These are phyloP conservation scores for Diaporthe citriasiana DNA, from an alignment of 2,329 filamentous ascomycete species.

Conservation along the genomic window DNA sequence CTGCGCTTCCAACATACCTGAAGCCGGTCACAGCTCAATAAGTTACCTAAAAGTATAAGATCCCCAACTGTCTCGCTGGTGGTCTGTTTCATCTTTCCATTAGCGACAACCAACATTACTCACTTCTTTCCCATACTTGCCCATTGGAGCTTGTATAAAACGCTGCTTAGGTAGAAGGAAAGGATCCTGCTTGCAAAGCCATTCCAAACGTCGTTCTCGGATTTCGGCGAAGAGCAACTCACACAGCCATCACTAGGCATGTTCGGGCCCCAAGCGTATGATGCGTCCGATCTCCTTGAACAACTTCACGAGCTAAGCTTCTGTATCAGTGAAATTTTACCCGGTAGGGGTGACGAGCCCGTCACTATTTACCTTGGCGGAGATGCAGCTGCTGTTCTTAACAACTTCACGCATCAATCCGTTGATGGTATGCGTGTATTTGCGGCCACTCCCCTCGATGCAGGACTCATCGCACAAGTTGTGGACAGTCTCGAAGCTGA, in stretches of 20 bases:
- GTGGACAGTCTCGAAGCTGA: not conserved
- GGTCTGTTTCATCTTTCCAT: not conserved
- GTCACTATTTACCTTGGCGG: constrained; percentile 11
- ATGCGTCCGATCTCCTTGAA: not conserved
- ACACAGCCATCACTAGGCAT: not conserved
- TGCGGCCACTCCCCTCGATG: not conserved
- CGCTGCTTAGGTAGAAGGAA: not conserved
- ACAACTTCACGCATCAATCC: not conserved
- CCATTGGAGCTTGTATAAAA: not conserved
- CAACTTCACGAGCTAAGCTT: not conserved
- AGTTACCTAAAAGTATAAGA: not conserved
- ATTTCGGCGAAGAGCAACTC: constrained; percentile 13
- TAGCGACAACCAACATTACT: not conserved
- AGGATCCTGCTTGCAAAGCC: not conserved
- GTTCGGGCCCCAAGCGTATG: not conserved
- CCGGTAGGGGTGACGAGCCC: no score
- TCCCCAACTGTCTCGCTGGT: not conserved
- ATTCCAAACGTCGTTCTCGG: not conserved
- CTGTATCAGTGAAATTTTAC: not conserved
- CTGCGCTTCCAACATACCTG: no score
- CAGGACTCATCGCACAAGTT: not conserved
- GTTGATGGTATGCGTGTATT: not conserved
- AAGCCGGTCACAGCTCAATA: not conserved
- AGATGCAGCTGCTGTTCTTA: constrained; percentile 2
- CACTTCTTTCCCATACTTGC: not conserved